A percentile compares a stretch with the other conserved stretches of the same genome.
These are phyloP conservation scores for Colletotrichum navitas DNA, from an alignment of 2,329 filamentous ascomycete species.

Conservation along the genomic window DNA sequence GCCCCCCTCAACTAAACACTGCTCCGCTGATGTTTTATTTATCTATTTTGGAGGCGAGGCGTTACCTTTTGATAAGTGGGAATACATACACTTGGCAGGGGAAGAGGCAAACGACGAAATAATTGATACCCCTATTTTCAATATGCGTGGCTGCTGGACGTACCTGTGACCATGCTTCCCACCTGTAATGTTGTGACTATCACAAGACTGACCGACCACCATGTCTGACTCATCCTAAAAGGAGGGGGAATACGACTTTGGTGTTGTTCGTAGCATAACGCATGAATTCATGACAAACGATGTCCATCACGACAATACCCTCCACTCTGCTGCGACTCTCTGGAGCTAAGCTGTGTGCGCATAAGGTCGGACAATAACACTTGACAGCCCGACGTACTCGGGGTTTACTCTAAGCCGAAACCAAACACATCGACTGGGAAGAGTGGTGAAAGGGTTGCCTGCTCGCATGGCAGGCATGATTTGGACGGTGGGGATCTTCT, in stretches of 20 bases:
- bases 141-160: not conserved
- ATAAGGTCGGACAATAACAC: not conserved
- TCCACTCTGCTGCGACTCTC: not conserved
- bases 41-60: slow-evolving; percentile 22
- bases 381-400: not conserved
- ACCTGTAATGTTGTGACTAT: not conserved
- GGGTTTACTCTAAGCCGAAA: not conserved
- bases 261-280: not conserved
- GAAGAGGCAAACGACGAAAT: slow-evolving; percentile 27
- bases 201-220: not conserved
- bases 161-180: not conserved
- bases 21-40: not conserved
- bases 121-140: slow-evolving; percentile 38
- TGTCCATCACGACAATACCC: not conserved
- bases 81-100: slow-evolving; percentile 18
- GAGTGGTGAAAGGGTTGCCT: not conserved
- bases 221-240: not conserved
- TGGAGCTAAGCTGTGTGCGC: not conserved
- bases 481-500: not conserved
- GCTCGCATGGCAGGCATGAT: not conserved
- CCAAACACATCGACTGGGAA: not conserved
- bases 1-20: slow-evolving; percentile 3
- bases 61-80: slow-evolving; percentile 19
- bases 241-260: not conserved
- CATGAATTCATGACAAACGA: slow-evolving; percentile 6